phyloP scores from a whole-genome alignment of 345 rosid genomes.

The Citrus reticulata region DNA sequence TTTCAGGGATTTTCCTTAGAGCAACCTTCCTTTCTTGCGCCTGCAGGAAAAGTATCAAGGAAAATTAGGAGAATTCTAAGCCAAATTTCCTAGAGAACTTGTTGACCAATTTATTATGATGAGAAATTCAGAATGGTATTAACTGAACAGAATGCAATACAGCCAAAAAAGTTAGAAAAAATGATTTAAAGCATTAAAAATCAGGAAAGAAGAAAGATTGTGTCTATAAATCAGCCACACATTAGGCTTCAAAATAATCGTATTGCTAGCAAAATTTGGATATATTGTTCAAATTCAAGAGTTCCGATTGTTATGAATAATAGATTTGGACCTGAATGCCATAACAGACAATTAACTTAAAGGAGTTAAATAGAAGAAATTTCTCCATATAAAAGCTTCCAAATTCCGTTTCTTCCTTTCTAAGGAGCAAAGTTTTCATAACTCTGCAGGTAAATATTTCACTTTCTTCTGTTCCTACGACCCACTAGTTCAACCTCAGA shows the following conservation, averaged over 20 bases:
- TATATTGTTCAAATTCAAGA: neutral
- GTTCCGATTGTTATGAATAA: neutral
- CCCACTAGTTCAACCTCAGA: neutral
- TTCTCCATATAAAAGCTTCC: neutral
- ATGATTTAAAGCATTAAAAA: neutral
- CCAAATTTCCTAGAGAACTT: neutral
- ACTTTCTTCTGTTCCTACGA: neutral
- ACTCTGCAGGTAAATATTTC: too few species aligned
- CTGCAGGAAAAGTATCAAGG: conserved; percentile 32
- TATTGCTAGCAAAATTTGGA: neutral
- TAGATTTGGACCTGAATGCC: neutral
- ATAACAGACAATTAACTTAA: too few species aligned
- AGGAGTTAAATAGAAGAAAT: too few species aligned
- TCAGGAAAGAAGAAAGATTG: neutral
- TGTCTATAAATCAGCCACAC: neutral
- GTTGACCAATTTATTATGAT: neutral
- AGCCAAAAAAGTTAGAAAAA: neutral
- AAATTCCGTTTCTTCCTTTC: neutral
- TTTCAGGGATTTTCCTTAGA: conserved; percentile 77
- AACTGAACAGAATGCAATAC: neutral
- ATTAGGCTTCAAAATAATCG: neutral
- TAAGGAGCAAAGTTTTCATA: neutral
- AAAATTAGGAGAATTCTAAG: neutral
- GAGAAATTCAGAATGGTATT: neutral
- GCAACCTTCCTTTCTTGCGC: conserved; percentile 65